Percentiles rank a stretch among this genome's conserved stretches.
phyloP scores from a whole-genome alignment of 78 protist genomes.

The Pigoraptor vietnamica region DNA sequence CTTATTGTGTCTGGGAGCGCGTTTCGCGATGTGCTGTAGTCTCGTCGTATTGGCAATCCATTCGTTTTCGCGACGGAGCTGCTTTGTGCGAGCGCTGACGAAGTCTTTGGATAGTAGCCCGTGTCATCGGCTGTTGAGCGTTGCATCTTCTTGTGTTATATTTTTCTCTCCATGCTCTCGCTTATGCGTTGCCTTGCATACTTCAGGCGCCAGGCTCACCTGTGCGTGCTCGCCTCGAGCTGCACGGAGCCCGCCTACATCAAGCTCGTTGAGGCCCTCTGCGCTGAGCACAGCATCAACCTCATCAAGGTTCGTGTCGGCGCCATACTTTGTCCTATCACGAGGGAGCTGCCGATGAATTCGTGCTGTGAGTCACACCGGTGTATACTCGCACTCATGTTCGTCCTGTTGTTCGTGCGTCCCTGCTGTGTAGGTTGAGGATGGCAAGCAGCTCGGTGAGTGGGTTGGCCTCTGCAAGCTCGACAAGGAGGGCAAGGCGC shows the following conservation, averaged over 20 bases:
- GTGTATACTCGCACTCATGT: no score
- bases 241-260: conserved; percentile 82
- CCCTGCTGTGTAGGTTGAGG: conserved; percentile 45
- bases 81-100: no score
- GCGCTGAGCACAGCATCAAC: conserved; percentile 77
- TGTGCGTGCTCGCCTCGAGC: conserved; percentile 82
- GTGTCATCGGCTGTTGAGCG: no score
- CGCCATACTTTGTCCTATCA: no score
- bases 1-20: no score
- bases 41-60: neutral
- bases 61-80: neutral
- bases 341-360: no score
- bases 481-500: conserved; percentile 90
- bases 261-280: conserved; percentile 85
- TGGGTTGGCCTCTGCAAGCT: conserved; percentile 95
- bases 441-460: conserved; percentile 87
- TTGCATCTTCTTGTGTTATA: no score
- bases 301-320: conserved; percentile 61
- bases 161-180: neutral
- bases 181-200: neutral
- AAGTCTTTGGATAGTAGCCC: no score
- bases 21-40: no score
- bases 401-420: no score
- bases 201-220: conserved; percentile 56
- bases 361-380: no score